Evolutionary conservation across 371 early-diverging fungal species (phyloP).

Genomic region (Parasitella parasitica): DNA sequence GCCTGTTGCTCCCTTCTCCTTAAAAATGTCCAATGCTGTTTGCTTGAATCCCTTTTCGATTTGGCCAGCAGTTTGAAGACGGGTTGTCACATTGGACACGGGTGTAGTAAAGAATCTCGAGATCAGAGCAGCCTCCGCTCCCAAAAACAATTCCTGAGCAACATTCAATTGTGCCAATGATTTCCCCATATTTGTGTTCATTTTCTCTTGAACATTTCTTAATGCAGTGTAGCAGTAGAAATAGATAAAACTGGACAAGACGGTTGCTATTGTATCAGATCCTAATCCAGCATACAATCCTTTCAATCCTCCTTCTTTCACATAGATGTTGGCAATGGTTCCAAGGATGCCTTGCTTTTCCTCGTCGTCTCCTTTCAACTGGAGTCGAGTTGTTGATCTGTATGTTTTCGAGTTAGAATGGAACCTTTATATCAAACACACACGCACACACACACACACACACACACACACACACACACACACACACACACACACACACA

Average conservation of each 20-base stretch:
- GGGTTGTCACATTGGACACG: conserved; percentile 57
- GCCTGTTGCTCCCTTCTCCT: conserved; percentile 51
- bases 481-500: no score
- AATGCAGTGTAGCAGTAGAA: conserved; percentile 61
- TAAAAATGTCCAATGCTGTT: conserved; percentile 36
- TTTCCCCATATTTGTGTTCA: conserved; percentile 42
- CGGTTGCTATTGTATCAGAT: conserved; percentile 57
- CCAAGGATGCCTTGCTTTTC: conserved; percentile 31
- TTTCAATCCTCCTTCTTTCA: conserved; percentile 52
- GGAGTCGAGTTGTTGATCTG: conserved; percentile 47
- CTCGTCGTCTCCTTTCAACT: conserved; percentile 26
- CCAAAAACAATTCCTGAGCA: conserved; percentile 59
- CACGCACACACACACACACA: no score
- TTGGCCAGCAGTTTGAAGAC: conserved; percentile 54
- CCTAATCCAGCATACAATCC: conserved; percentile 58
- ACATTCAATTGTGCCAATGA: conserved; percentile 44
- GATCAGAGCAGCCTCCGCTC: conserved; percentile 63
- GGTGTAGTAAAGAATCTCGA: conserved; percentile 61
- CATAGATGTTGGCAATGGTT: conserved; percentile 46
- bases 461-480: no score
- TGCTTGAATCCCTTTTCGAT: conserved; percentile 18
- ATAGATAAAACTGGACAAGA: conserved; percentile 62
- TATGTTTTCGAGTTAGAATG: no score
- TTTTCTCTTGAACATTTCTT: conserved; percentile 55
- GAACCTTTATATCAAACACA: no score